Evolutionary conservation across 306 rosid genomes (phyloP).

Genomic region (Quercus mongolica): DNA sequence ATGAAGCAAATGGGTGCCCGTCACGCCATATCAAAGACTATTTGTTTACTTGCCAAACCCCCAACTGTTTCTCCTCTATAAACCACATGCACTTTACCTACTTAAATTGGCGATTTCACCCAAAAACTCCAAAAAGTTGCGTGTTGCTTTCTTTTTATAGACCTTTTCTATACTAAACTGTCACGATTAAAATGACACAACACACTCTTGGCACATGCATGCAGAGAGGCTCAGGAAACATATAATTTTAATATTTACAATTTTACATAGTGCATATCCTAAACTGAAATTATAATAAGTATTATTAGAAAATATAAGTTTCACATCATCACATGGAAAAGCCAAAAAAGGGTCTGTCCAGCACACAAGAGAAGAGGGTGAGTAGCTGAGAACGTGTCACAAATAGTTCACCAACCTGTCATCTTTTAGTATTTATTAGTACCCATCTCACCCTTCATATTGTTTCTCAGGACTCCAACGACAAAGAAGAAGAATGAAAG

Average conservation of each 20-base stretch:
- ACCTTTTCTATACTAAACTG: too few species aligned
- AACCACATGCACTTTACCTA: too few species aligned
- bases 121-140: too few species aligned
- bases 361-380: not conserved
- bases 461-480: too few species aligned
- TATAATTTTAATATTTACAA: not conserved
- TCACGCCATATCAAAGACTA: too few species aligned
- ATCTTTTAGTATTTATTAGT: not conserved
- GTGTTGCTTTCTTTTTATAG: too few species aligned
- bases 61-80: too few species aligned
- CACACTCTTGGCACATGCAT: not conserved
- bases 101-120: too few species aligned
- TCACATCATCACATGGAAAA: not conserved
- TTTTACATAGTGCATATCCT: not conserved
- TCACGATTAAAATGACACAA: not conserved
- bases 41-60: too few species aligned
- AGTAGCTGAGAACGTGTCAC: conserved; percentile 29
- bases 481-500: not conserved
- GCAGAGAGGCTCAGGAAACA: not conserved
- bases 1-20: too few species aligned
- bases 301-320: too few species aligned
- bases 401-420: conserved; percentile 26
- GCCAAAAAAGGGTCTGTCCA: not conserved
- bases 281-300: not conserved
- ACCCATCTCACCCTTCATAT: not conserved